phyloP scores from a whole-genome alignment of 495 filamentous ascomycete species.

The Penicillium maclennaniae region DNA sequence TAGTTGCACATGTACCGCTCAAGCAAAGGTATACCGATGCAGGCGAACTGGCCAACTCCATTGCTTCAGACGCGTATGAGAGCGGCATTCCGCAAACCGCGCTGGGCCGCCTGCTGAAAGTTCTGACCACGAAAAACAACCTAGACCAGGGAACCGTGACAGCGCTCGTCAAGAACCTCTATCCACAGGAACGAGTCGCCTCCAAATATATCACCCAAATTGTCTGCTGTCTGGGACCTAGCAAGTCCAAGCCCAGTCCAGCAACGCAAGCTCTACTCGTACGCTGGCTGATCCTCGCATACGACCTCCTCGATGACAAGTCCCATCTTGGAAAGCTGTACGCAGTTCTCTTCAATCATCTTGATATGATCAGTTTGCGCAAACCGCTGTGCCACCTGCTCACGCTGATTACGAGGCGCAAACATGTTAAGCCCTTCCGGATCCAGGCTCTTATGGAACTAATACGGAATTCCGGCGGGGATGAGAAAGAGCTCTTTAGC shows the following conservation, averaged over 20 bases:
- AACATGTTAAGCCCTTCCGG: slow-evolving; percentile 80
- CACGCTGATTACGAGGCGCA: slow-evolving; percentile 76
- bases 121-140: slow-evolving; percentile 61
- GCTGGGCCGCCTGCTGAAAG: slow-evolving; percentile 60
- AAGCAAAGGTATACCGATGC: slow-evolving; percentile 45
- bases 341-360: slow-evolving; percentile 73
- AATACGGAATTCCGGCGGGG: slow-evolving; percentile 37
- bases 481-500: slow-evolving; percentile 72
- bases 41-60: slow-evolving; percentile 34
- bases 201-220: slow-evolving; percentile 61
- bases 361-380: slow-evolving; percentile 67
- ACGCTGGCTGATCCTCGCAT: slow-evolving; percentile 76
- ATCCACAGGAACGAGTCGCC: slow-evolving; percentile 61
- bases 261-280: slow-evolving; percentile 65
- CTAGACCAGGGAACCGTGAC: slow-evolving; percentile 72
- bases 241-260: slow-evolving; percentile 70
- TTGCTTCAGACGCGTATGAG: slow-evolving; percentile 56
- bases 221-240: slow-evolving; percentile 73
- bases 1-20: slow-evolving; percentile 39
- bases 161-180: slow-evolving; percentile 67
- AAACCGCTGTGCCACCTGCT: slow-evolving; percentile 72
- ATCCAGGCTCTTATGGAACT: slow-evolving; percentile 74
- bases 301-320: slow-evolving; percentile 67
- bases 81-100: slow-evolving; percentile 58
- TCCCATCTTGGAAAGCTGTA: slow-evolving; percentile 66